phyloP scores from a whole-genome alignment of 73 alveolate species.

The Tetrahymena borealis region DNA sequence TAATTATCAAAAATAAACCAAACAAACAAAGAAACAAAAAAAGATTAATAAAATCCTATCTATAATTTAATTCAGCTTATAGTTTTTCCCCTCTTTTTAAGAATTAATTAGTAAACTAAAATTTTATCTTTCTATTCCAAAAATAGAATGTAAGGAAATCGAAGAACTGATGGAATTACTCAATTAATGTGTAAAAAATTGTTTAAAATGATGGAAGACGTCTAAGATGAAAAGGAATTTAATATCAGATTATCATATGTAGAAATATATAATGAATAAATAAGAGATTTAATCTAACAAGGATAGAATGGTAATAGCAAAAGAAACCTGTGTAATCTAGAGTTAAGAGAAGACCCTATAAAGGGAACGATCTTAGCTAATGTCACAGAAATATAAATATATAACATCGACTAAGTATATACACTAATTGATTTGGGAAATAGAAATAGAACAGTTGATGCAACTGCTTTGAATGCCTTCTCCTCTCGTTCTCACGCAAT shows the following conservation, averaged over 20 bases:
- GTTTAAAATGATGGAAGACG: neutral
- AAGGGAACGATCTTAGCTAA: constrained; percentile 51
- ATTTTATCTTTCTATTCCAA: neutral
- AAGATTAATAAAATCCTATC: too few species aligned
- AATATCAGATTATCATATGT: constrained; percentile 46
- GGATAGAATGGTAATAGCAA: neutral
- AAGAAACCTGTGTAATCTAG: constrained; percentile 5
- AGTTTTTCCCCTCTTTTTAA: neutral
- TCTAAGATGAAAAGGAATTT: neutral
- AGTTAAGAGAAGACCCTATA: constrained; percentile 52
- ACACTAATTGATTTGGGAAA: constrained; percentile 49
- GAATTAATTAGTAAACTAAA: neutral
- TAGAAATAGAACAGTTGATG: constrained; percentile 54
- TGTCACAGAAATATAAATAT: constrained; percentile 33
- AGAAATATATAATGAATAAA: constrained; percentile 64
- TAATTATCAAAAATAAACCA: too few species aligned
- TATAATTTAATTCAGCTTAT: neutral
- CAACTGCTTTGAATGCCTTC: constrained; percentile 60
- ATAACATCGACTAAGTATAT: constrained; percentile 26
- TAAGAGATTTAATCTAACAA: constrained; percentile 46
- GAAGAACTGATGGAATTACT: neutral
- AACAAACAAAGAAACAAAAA: too few species aligned
- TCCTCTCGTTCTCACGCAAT: constrained; percentile 77
- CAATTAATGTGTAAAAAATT: neutral
- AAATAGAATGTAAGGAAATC: neutral